Percentiles rank a stretch among this genome's conserved stretches.
phyloP scores from a whole-genome alignment of 139 green algal genomes.

The Coccomyxa sp. region DNA sequence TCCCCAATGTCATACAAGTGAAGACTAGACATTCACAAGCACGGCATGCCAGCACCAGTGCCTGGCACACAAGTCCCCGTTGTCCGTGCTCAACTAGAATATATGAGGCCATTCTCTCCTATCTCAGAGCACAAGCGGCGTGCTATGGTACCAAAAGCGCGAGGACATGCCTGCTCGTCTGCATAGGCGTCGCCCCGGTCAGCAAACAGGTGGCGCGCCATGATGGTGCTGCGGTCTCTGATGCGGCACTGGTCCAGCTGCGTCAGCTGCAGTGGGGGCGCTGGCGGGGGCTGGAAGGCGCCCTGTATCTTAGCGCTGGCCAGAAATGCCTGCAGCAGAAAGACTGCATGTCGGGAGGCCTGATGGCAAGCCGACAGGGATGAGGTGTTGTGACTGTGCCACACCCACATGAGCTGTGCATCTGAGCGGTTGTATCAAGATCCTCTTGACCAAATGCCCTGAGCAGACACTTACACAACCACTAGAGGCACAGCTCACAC shows the following conservation, averaged over 20 bases:
- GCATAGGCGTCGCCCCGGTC: slow-evolving; percentile 56
- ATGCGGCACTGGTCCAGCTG: slow-evolving; percentile 53
- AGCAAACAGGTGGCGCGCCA: slow-evolving; percentile 77
- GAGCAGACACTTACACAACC: neutral
- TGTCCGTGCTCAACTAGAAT: neutral
- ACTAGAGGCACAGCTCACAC: neutral
- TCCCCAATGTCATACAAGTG: no score
- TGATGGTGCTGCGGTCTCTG: slow-evolving; percentile 73
- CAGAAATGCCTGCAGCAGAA: slow-evolving; percentile 52
- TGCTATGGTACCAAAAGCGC: no score
- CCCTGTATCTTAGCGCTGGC: slow-evolving; percentile 40
- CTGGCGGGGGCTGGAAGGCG: slow-evolving; percentile 19
- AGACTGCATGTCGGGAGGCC: neutral
- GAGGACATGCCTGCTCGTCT: slow-evolving; percentile 48
- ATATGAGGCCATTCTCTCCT: no score
- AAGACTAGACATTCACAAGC: neutral
- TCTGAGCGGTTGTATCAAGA: neutral
- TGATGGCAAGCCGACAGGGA: neutral
- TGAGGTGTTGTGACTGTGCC: neutral
- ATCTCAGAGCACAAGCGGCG: no score
- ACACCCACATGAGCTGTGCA: neutral
- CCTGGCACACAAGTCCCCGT: neutral
- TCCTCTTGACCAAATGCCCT: neutral
- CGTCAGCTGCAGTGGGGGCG: slow-evolving; percentile 16
- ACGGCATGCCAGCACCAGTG: neutral